These are phyloP conservation scores for Serpula lacrymans DNA, from an alignment of 768 basidiomycete species.

Conservation along the genomic window DNA sequence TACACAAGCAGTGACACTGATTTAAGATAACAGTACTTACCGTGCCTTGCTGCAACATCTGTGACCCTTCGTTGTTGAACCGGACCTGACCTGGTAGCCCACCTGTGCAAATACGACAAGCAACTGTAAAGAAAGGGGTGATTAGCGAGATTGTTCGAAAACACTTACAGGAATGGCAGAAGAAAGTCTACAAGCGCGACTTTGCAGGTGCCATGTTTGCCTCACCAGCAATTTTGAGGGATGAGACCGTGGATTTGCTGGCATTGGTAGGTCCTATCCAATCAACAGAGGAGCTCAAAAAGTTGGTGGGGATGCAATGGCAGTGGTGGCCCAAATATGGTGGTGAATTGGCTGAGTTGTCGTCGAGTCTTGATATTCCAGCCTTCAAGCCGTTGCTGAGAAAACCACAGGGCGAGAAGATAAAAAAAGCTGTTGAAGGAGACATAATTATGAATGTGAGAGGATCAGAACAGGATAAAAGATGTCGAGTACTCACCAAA, in stretches of 20 bases:
- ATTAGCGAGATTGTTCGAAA: constrained; percentile 2
- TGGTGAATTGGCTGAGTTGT: constrained; percentile 4
- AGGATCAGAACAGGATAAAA: too few species aligned
- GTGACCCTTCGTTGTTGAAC: constrained; percentile 14
- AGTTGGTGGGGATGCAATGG: constrained; percentile 14
- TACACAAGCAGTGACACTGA: not conserved
- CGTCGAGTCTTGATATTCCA: not conserved
- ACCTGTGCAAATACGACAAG: not conserved
- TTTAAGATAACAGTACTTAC: constrained; percentile 14
- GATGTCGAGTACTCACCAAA: too few species aligned
- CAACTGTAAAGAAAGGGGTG: constrained; percentile 10
- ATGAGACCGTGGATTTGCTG: constrained; percentile 9
- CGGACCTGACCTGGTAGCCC: constrained; percentile 10
- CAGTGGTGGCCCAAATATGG: constrained; percentile 16
- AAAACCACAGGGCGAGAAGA: too few species aligned
- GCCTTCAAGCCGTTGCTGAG: too few species aligned
- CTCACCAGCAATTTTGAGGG: constrained; percentile 11
- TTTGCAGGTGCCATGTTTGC: too few species aligned
- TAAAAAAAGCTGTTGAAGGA: too few species aligned
- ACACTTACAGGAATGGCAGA: constrained; percentile 11
- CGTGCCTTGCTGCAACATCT: too few species aligned
- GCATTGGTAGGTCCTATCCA: constrained; percentile 16
- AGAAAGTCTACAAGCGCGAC: constrained; percentile 5
- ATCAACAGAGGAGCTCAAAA: constrained; percentile 1
- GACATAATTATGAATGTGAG: too few species aligned